Conservation (phyloP, 345 rosid species). For the Pseudoturritis turrita region DNA sequence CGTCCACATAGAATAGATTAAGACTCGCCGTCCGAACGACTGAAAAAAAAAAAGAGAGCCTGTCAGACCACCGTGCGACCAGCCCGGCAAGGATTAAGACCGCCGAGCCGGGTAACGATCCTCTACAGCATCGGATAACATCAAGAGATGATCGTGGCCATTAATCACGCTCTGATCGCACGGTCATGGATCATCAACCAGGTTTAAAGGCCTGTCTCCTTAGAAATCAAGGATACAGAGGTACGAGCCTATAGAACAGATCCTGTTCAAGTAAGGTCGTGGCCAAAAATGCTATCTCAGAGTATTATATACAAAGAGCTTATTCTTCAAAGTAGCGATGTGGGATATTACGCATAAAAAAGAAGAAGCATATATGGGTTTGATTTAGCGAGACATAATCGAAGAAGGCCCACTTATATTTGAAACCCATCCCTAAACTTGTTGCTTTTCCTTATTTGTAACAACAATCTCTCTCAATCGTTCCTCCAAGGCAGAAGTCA, state of each 20-base stretch:
- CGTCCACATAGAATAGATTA: too few relatives aligned
- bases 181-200: background rate
- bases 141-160: background rate
- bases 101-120: constrained; percentile 16
- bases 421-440: too few relatives aligned
- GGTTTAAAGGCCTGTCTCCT: background rate
- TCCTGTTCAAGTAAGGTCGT: constrained; percentile 21
- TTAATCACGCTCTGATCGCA: constrained; percentile 20
- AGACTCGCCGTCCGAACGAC: too few relatives aligned
- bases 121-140: background rate
- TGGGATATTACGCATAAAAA: background rate
- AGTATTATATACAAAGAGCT: background rate
- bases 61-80: constrained; percentile 21
- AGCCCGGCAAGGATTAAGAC: background rate
- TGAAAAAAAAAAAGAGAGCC: too few relatives aligned
- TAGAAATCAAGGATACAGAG: constrained; percentile 11
- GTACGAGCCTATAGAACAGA: constrained; percentile 12
- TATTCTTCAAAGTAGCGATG: background rate
- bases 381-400: too few relatives aligned
- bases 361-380: too few relatives aligned
- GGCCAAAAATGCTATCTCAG: accelerated
- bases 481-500: too few relatives aligned
- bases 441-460: too few relatives aligned
- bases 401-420: too few relatives aligned
- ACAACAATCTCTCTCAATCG: too few relatives aligned